Base-by-base conservation (phyloP, 306 rosid species). In the Castanea sativa region DNA sequence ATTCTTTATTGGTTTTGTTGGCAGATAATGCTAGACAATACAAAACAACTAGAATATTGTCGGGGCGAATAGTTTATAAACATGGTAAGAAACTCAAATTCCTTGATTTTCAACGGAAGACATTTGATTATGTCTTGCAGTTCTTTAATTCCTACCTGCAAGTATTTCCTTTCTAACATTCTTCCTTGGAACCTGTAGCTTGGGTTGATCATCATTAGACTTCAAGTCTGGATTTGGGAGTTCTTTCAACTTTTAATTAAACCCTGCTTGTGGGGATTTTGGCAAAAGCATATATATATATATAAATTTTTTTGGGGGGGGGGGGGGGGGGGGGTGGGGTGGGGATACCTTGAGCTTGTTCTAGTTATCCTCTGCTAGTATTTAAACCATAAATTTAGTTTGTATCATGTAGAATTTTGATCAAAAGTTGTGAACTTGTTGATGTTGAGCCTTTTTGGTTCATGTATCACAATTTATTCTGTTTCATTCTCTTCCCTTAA, bases 21-120 rank as follows among this genome's bases (percentile, higher is more conserved):
- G 43, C 10, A 2, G 10, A 38, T 38, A 38, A 38, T 38, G 43
- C 43, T 38, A 7, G 43, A 38, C 10, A 38, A 91, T 70, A 92
- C 99, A 32, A 91, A 91, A 86, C 79, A 94, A 74, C 86, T 92
- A 52, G 97, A 91, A 80, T 81, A 73, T 86, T 84, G 87, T 27
- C 83, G 96, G 11, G 94, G 97, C 9, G 49, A 76, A 43, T 92
- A 92, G 32, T 67, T 69, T 51, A 43, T 21, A 43, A 30, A 71
- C 23, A 45, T 63, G 74, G 81, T 63, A 78, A 73, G 80, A 79
- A 52, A 27, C 57, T 58, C 21, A 73, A 58, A 65, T 9, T 57
- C 76, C 43, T 4, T 29, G 23, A 33, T 19, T 65, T 1, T 16
- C 27, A 65, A 16, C 33, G 5, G 23, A 65, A 67, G 51, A 65